Percentiles rank a stretch among this genome's conserved stretches.
Evolutionary conservation across 352 stramenopile species (phyloP).

Genomic region (Paralagenidium karlingii): DNA sequence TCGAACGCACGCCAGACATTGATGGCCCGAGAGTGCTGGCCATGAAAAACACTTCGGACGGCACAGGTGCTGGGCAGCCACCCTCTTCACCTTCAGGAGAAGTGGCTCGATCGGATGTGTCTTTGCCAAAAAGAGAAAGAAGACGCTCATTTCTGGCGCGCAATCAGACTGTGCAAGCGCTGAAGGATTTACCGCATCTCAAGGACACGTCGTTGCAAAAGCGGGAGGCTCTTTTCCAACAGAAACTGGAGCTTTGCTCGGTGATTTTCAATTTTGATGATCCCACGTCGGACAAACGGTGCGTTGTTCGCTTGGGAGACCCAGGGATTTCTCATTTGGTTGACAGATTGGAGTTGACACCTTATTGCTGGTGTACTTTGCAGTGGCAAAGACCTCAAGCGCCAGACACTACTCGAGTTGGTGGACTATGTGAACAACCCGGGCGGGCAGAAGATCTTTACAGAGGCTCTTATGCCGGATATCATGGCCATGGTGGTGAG

Average conservation of each 20-base stretch:
- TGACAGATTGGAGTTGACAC: not conserved
- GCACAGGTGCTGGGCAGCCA: no score
- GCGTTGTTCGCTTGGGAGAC: conserved; percentile 2
- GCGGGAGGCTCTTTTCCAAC: conserved; percentile 85
- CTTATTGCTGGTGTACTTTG: not conserved
- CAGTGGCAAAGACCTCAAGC: conserved; percentile 94
- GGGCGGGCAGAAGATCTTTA: conserved; percentile 94
- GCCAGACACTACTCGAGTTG: conserved; percentile 97
- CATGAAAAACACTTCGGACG: not conserved
- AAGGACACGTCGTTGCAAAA: conserved; percentile 79
- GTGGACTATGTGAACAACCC: conserved; percentile 99
- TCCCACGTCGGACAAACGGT: conserved; percentile 89
- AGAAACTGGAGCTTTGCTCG: conserved; percentile 93
- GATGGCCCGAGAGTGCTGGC: not conserved
- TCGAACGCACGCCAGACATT: not conserved
- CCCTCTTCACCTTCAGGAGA: conserved; percentile 44
- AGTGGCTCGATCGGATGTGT: conserved; percentile 70
- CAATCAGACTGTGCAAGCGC: conserved; percentile 78
- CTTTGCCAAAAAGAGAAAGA: conserved; percentile 66
- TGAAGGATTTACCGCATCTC: conserved; percentile 74
- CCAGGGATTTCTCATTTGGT: not conserved
- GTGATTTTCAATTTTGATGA: conserved; percentile 97
- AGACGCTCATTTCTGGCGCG: conserved; percentile 70
- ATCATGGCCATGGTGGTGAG: conserved; percentile 86
- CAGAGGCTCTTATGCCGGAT: conserved; percentile 92